Evolutionary conservation across 805 yeast species (phyloP).

Genomic region (Suhomyces vadensis): DNA sequence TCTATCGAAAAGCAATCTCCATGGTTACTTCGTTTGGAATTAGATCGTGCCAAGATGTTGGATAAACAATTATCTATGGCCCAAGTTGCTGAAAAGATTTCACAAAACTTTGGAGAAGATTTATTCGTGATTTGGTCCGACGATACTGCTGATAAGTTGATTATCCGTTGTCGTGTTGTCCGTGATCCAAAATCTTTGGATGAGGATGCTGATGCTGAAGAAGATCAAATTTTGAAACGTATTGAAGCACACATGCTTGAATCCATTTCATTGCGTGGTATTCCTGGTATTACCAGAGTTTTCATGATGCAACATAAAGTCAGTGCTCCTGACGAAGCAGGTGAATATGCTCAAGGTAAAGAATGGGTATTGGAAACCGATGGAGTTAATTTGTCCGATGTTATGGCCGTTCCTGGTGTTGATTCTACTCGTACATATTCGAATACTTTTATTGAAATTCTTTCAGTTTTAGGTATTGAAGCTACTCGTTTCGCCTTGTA

Average conservation of each 20-base stretch:
- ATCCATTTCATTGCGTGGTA: constrained; percentile 92
- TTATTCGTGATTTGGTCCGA: constrained; percentile 98
- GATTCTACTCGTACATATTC: constrained; percentile 90
- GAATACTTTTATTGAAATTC: constrained; percentile 92
- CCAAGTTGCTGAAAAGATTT: constrained; percentile 94
- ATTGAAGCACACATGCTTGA: constrained; percentile 96
- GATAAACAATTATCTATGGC: constrained; percentile 98
- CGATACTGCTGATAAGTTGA: constrained; percentile 95
- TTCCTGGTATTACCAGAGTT: constrained; percentile 87
- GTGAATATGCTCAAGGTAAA: constrained; percentile 84
- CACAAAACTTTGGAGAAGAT: constrained; percentile 91
- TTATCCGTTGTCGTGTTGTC: constrained; percentile 96
- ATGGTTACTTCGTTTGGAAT: constrained; percentile 93
- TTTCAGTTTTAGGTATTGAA: constrained; percentile 95
- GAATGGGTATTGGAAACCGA: constrained; percentile 99
- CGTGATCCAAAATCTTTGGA: constrained; percentile 93
- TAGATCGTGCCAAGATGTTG: constrained; percentile 98
- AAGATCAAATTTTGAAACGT: constrained; percentile 92
- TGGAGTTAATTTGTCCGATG: constrained; percentile 95
- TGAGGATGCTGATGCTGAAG: constrained; percentile 93
- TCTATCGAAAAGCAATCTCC: constrained; percentile 94
- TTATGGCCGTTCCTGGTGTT: constrained; percentile 92
- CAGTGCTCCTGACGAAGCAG: constrained; percentile 70
- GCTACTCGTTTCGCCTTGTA: constrained; percentile 95
- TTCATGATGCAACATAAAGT: constrained; percentile 86